Evolutionary conservation across 2,329 filamentous ascomycete species (phyloP).

Genomic region (Aspergillus versicolor): DNA sequence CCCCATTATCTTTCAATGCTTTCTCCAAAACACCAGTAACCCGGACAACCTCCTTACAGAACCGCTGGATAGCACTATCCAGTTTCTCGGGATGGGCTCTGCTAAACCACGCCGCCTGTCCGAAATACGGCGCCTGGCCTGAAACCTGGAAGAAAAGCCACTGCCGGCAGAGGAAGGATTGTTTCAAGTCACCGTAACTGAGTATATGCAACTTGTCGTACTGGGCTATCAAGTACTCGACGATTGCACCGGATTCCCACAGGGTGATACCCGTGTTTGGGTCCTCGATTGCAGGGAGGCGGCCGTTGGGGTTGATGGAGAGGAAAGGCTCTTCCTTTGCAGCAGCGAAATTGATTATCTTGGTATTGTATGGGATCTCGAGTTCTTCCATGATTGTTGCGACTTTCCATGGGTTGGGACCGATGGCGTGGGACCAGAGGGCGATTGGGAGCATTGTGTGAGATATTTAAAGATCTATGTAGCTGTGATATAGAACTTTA

Average conservation of each 20-base stretch:
- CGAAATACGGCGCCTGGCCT: conserved; percentile 52
- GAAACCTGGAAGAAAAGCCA: conserved; percentile 49
- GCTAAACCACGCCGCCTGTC: conserved; percentile 48
- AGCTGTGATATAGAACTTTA: too few relatives aligned
- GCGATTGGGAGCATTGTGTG: conserved; percentile 3
- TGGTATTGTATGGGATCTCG: conserved; percentile 24
- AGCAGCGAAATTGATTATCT: conserved; percentile 17
- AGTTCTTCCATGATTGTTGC: conserved; percentile 29
- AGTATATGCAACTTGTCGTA: conserved; percentile 51
- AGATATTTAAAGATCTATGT: too few relatives aligned
- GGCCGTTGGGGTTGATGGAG: conserved; percentile 28
- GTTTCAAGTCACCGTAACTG: too few relatives aligned
- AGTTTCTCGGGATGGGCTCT: conserved; percentile 42
- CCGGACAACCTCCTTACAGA: conserved; percentile 40
- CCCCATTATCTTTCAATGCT: background rate
- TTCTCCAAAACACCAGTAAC: conserved; percentile 3
- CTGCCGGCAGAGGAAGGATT: conserved; percentile 27
- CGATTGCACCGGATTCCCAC: conserved; percentile 46
- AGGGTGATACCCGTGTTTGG: conserved; percentile 35
- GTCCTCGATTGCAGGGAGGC: conserved; percentile 30
- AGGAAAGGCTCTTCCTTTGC: conserved; percentile 24
- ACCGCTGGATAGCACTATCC: conserved; percentile 45
- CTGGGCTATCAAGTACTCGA: conserved; percentile 41
- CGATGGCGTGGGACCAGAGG: conserved; percentile 10
- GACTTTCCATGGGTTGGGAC: conserved; percentile 28